Conservation (phyloP, 1,284 basidiomycete species). For the Rhodofomes roseus region DNA sequence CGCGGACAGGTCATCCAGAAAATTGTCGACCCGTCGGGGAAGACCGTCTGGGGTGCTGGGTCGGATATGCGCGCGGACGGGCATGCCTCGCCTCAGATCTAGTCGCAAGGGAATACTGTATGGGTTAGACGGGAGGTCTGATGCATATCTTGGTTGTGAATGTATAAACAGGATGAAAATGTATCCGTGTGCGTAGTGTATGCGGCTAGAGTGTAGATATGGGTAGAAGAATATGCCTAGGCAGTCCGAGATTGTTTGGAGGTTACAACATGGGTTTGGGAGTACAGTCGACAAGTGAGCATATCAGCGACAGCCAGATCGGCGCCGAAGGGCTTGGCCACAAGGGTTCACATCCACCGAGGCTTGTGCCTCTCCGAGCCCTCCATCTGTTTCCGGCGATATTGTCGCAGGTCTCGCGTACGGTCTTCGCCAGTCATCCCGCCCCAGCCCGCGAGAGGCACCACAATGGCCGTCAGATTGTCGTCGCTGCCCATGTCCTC, state of each 20-base stretch:
- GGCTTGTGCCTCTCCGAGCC: conserved; percentile 69
- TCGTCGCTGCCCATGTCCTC: conserved; percentile 91
- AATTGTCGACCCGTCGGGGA: conserved; percentile 60
- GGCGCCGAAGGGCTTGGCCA: background rate
- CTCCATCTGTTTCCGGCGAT: conserved; percentile 69
- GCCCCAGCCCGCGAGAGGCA: conserved; percentile 93
- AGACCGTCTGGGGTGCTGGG: conserved; percentile 82
- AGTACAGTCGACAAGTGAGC: background rate
- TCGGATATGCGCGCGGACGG: conserved; percentile 88
- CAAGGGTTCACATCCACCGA: conserved; percentile 44
- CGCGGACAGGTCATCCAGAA: conserved; percentile 91
- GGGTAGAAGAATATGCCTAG: background rate
- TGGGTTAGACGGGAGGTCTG: background rate
- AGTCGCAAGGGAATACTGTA: conserved; percentile 10
- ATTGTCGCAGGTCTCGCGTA: conserved; percentile 81
- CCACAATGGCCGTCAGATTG: conserved; percentile 90
- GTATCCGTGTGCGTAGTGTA: background rate
- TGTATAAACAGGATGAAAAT: background rate
- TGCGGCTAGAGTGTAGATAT: too few species aligned
- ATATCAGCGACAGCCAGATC: background rate
- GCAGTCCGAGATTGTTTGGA: background rate
- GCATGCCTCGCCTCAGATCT: conserved; percentile 86
- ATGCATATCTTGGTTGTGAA: background rate
- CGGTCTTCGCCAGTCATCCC: conserved; percentile 74
- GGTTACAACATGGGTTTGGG: background rate